Percentiles rank a stretch among this genome's conserved stretches.
Evolutionary conservation across 2,329 filamentous ascomycete species (phyloP).

Genomic region (Mariannaea elegans): DNA sequence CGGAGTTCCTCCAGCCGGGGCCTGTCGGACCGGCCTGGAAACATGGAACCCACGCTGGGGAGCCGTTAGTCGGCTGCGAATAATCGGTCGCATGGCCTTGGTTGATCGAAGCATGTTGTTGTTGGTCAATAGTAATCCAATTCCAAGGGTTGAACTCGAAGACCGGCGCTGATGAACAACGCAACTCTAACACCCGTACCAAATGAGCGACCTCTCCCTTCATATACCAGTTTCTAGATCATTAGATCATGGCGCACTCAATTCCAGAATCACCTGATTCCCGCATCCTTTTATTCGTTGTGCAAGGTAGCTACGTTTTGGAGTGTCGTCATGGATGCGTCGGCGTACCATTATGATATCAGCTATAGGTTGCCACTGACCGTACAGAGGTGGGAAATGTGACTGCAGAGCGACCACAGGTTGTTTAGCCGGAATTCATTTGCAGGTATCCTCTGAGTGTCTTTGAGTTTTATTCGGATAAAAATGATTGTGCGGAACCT

Average conservation of each 20-base stretch:
- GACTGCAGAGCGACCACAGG: not conserved
- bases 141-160: not conserved
- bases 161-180: not conserved
- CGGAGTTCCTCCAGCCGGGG: not conserved
- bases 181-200: not conserved
- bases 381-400: slow-evolving; percentile 11
- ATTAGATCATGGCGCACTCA: not conserved
- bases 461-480: not conserved
- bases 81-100: slow-evolving; percentile 1
- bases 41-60: slow-evolving; percentile 9
- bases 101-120: not conserved
- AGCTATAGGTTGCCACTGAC: slow-evolving; percentile 14
- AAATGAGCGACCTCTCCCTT: not conserved
- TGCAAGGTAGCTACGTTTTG: slow-evolving; percentile 10
- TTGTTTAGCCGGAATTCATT: slow-evolving; percentile 2
- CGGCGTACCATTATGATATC: slow-evolving; percentile 27
- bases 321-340: slow-evolving; percentile 40
- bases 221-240: not conserved
- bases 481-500: not conserved
- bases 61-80: not conserved
- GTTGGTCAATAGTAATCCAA: not conserved
- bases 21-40: slow-evolving; percentile 4
- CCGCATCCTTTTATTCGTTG: not conserved
- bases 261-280: slow-evolving; percentile 14
- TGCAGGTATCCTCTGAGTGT: not conserved